Conservation (phyloP, 1,284 basidiomycete genomes). For the Takashimella koratensis region DNA sequence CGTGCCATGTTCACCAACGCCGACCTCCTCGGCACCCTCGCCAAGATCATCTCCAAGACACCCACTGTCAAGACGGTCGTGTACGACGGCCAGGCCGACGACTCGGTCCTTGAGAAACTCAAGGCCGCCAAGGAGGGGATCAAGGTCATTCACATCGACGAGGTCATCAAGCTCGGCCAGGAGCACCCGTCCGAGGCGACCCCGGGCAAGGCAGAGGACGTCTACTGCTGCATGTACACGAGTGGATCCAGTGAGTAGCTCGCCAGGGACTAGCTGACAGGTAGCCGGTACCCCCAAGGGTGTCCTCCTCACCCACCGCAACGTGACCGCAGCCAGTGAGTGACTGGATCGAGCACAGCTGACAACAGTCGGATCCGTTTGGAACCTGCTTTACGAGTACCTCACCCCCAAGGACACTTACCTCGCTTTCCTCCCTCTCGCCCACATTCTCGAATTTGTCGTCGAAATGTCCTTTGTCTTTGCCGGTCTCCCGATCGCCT, state of each 20-base stretch:
- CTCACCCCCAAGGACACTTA: slow-evolving; percentile 62
- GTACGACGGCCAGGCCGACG: slow-evolving; percentile 73
- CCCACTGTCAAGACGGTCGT: slow-evolving; percentile 73
- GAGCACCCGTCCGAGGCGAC: slow-evolving; percentile 56
- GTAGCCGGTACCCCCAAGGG: slow-evolving; percentile 83
- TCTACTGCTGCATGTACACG: slow-evolving; percentile 96
- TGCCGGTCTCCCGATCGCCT: slow-evolving; percentile 61
- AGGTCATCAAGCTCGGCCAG: slow-evolving; percentile 65
- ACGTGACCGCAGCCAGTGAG: slow-evolving; percentile 69
- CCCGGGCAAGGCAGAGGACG: slow-evolving; percentile 60
- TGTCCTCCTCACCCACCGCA: slow-evolving; percentile 81
- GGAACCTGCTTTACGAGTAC: slow-evolving; percentile 71
- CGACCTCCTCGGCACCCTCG: slow-evolving; percentile 70
- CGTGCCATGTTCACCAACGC: slow-evolving; percentile 75
- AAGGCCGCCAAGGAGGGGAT: slow-evolving; percentile 51
- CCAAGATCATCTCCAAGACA: slow-evolving; percentile 65
- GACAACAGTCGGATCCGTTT: slow-evolving; percentile 64
- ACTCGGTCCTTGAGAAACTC: slow-evolving; percentile 60
- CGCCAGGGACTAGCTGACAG: slow-evolving; percentile 9
- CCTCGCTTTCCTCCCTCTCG: slow-evolving; percentile 88
- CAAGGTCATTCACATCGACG: slow-evolving; percentile 62
- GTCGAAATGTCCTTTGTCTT: slow-evolving; percentile 50
- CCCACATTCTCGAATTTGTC: slow-evolving; percentile 73
- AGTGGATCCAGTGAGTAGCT: slow-evolving; percentile 57
- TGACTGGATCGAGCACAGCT: slow-evolving; percentile 1